phyloP scores from a whole-genome alignment of 2,329 filamentous ascomycete species.

The Botrytis paeoniae region DNA sequence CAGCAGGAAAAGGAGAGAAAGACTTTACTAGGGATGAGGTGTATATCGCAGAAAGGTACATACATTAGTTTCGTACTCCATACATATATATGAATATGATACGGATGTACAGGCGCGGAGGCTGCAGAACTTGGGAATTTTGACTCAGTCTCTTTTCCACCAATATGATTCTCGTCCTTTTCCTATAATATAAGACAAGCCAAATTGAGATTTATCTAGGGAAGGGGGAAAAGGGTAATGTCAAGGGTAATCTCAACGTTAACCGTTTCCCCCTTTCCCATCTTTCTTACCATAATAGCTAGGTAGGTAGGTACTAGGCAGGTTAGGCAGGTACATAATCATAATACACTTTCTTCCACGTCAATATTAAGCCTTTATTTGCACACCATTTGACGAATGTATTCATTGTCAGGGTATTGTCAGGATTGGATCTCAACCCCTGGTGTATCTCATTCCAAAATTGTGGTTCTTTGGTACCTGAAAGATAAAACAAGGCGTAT shows the following conservation, averaged over 20 bases:
- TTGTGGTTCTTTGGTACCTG: constrained; percentile 12
- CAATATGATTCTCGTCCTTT: not conserved
- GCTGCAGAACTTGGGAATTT: not conserved
- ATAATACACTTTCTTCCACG: not conserved
- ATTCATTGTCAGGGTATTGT: not conserved
- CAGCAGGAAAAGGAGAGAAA: not conserved
- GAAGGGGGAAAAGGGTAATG: not conserved
- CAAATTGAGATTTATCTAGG: not conserved
- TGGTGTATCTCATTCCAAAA: constrained; percentile 4
- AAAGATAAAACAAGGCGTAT: constrained; percentile 11
- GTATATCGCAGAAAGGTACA: not conserved
- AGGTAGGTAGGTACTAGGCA: not conserved
- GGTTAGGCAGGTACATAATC: not conserved
- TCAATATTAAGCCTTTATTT: not conserved
- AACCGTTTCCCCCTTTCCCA: not conserved
- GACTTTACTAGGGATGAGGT: not conserved
- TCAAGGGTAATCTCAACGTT: not conserved
- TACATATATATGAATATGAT: not conserved
- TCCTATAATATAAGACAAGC: not conserved
- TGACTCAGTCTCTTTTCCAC: not conserved
- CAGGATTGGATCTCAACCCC: constrained; percentile 1
- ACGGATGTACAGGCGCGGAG: too few species aligned
- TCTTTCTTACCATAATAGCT: not conserved
- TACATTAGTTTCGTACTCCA: not conserved
- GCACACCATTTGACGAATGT: not conserved